phyloP scores from a whole-genome alignment of 2,329 filamentous ascomycete genomes.

The Pseudophaeomoniella oleicola region DNA sequence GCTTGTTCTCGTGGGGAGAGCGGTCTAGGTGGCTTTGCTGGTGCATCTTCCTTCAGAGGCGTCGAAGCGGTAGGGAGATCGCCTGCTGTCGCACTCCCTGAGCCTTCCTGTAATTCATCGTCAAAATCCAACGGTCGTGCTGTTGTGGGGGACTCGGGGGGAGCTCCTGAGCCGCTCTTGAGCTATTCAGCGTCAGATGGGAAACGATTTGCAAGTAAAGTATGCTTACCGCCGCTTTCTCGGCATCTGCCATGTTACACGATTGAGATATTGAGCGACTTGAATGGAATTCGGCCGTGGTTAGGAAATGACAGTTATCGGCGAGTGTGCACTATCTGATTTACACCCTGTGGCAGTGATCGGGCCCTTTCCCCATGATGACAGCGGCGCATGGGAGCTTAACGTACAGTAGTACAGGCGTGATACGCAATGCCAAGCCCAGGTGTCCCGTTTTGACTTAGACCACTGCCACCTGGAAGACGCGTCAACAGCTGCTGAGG shows the following conservation, averaged over 20 bases:
- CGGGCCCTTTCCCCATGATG: too few species aligned
- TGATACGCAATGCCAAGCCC: too few species aligned
- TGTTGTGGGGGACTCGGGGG: constrained; percentile 38
- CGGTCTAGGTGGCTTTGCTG: constrained; percentile 73
- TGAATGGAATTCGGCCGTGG: too few species aligned
- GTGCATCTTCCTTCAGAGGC: constrained; percentile 14
- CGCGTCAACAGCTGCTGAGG: too few species aligned
- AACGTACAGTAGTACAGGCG: too few species aligned
- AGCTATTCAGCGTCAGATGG: constrained; percentile 18
- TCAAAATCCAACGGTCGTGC: constrained; percentile 43
- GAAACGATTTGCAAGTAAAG: constrained; percentile 12
- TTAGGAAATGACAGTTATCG: too few species aligned
- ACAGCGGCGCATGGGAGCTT: too few species aligned
- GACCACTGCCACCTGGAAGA: too few species aligned
- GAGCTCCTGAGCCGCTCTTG: constrained; percentile 14
- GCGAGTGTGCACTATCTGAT: too few species aligned
- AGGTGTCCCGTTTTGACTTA: too few species aligned
- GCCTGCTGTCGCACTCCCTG: constrained; percentile 12
- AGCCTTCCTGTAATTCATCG: constrained; percentile 35
- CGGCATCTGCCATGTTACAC: constrained; percentile 6
- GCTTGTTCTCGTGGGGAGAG: constrained; percentile 70
- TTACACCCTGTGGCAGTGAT: too few species aligned
- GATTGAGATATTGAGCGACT: not conserved
- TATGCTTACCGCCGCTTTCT: constrained; percentile 6
- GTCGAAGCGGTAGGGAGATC: constrained; percentile 14